Evolutionary conservation across 140 eudicot genomes (phyloP).

Genomic region (Senecio squalidus): DNA sequence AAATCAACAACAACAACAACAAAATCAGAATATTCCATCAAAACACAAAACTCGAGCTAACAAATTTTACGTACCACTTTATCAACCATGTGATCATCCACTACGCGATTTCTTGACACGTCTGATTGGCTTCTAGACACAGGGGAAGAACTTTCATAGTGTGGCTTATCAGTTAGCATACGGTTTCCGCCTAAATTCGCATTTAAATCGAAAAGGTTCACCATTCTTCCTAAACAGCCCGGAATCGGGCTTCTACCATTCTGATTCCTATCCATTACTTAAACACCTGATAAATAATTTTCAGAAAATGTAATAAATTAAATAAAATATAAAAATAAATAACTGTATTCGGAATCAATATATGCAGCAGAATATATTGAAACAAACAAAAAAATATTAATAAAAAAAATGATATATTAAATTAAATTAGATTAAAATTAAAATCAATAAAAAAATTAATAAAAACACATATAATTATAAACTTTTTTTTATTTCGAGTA

Average conservation of each 20-base stretch:
- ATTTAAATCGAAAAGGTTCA: constrained; percentile 67
- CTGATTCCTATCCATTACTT: constrained; percentile 58
- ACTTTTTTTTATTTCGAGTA: too few relatives aligned
- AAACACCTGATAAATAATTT: constrained; percentile 42
- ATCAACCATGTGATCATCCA: constrained; percentile 49
- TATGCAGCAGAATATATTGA: too few relatives aligned
- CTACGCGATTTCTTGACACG: constrained; percentile 48
- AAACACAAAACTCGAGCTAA: constrained; percentile 12
- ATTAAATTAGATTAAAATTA: too few relatives aligned
- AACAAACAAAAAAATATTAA: too few relatives aligned
- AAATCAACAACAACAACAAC: too few relatives aligned
- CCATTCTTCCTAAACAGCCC: constrained; percentile 94
- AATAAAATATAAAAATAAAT: neutral
- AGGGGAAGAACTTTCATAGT: constrained; percentile 61
- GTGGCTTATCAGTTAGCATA: constrained; percentile 71
- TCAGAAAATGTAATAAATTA: neutral
- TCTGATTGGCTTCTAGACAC: constrained; percentile 73
- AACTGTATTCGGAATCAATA: constrained; percentile 11
- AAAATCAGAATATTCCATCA: neutral
- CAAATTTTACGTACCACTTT: constrained; percentile 35
- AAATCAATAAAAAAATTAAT: too few relatives aligned
- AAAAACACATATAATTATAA: too few relatives aligned
- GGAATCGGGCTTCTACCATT: constrained; percentile 52
- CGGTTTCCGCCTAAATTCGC: constrained; percentile 47
- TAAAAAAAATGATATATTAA: too few relatives aligned